Evolutionary conservation across 2,329 filamentous ascomycete genomes (phyloP).

Genomic region (Microcera coccophila): DNA sequence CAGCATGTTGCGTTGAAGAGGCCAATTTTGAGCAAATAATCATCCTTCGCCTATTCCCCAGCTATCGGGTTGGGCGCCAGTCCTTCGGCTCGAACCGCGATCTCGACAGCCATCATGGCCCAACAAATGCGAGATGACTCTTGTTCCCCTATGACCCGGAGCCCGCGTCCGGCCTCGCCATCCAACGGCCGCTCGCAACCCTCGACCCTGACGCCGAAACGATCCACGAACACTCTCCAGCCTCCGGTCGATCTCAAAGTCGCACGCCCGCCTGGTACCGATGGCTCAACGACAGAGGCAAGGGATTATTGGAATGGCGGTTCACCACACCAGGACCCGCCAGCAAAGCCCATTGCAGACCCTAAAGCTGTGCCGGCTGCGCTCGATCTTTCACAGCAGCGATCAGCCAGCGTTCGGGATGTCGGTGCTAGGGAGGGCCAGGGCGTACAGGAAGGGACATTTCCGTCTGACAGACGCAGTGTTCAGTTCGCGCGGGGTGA

Average conservation of each 20-base stretch:
- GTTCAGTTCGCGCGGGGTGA: constrained; percentile 70
- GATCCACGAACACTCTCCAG: constrained; percentile 18
- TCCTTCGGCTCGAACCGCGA: constrained; percentile 1
- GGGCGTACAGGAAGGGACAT: constrained; percentile 15
- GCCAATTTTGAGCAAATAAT: constrained; percentile 14
- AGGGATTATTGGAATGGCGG: constrained; percentile 10
- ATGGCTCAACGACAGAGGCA: constrained; percentile 11
- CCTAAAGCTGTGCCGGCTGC: constrained; percentile 17
- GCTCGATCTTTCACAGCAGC: constrained; percentile 21
- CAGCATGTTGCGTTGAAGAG: constrained; percentile 22
- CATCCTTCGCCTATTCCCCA: constrained; percentile 6
- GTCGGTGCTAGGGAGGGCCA: constrained; percentile 10
- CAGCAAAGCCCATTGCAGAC: constrained; percentile 14
- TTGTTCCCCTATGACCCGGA: constrained; percentile 19
- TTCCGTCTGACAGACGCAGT: constrained; percentile 45
- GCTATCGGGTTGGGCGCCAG: constrained; percentile 7
- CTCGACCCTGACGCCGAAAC: constrained; percentile 12
- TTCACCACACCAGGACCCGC: constrained; percentile 2
- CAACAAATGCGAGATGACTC: constrained; percentile 19
- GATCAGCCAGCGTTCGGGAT: constrained; percentile 20
- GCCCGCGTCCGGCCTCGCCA: constrained; percentile 18
- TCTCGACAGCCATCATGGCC: constrained; percentile 18
- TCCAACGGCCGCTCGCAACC: constrained; percentile 16
- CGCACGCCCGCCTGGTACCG: constrained; percentile 3
- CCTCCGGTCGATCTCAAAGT: constrained; percentile 18